Percentiles rank a stretch among this genome's conserved stretches.
phyloP scores from a whole-genome alignment of 2,329 filamentous ascomycete species.

The Metarhizium brunneum region DNA sequence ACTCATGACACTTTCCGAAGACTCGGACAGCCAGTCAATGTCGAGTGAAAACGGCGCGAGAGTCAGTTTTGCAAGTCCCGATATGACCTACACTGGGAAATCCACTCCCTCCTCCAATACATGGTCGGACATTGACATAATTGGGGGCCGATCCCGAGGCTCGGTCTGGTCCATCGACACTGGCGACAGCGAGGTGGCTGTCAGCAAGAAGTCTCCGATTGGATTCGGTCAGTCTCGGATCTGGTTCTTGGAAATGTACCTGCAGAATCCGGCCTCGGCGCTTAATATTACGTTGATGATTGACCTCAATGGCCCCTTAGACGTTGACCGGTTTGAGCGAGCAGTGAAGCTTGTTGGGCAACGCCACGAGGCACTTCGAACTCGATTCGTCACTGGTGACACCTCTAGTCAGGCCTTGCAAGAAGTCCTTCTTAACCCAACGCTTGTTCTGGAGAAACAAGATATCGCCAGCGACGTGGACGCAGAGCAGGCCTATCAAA shows the following conservation, averaged over 20 bases:
- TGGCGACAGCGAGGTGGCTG: too few species aligned
- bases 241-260: too few species aligned
- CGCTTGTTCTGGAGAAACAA: conserved; percentile 18
- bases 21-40: too few species aligned
- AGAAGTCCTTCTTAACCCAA: conserved; percentile 15
- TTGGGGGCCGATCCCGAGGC: too few species aligned
- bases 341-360: conserved; percentile 8
- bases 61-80: too few species aligned
- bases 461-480: conserved; percentile 18
- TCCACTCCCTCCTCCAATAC: too few species aligned
- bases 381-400: conserved; percentile 10
- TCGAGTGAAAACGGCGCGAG: too few species aligned
- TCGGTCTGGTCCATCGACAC: too few species aligned
- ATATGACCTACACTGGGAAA: too few species aligned
- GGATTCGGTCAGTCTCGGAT: background rate
- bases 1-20: too few species aligned
- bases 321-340: conserved; percentile 7
- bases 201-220: background rate
- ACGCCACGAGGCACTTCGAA: conserved; percentile 14
- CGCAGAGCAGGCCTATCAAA: conserved; percentile 1
- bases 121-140: too few species aligned
- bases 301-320: conserved; percentile 5
- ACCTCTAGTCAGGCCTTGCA: conserved; percentile 13
- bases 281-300: background rate
- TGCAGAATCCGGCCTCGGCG: too few species aligned